These are phyloP conservation scores for Saraca asoca DNA, from an alignment of 331 rosid species.

Conservation along the genomic window DNA sequence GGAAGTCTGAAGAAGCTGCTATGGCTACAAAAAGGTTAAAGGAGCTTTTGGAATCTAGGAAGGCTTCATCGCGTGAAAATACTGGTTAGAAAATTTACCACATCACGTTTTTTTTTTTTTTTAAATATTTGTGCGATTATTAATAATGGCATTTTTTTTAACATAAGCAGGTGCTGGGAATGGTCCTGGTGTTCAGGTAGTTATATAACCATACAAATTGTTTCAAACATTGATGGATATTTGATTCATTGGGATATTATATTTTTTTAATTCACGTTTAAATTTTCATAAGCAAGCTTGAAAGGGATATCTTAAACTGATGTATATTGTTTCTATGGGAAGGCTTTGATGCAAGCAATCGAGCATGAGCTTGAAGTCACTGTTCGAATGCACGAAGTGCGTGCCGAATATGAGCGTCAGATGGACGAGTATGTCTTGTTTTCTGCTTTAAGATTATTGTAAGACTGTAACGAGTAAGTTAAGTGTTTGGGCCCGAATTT, in stretches of 20 bases:
- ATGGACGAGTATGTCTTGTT: slow-evolving; percentile 68
- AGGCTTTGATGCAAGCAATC: slow-evolving; percentile 80
- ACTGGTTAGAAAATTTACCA: slow-evolving; percentile 45
- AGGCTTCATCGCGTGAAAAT: slow-evolving; percentile 72
- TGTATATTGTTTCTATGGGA: slow-evolving; percentile 24
- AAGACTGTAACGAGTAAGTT: background rate
- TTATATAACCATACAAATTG: background rate
- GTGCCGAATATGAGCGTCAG: slow-evolving; percentile 84
- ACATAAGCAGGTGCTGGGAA: slow-evolving; percentile 53
- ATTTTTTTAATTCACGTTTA: background rate
- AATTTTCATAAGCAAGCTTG: slow-evolving; percentile 22
- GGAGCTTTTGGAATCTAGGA: slow-evolving; percentile 90
- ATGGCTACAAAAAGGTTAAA: slow-evolving; percentile 87
- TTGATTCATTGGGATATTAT: slow-evolving; percentile 19
- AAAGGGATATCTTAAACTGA: slow-evolving; percentile 11
- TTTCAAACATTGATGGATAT: slow-evolving; percentile 16
- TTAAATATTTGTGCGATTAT: background rate
- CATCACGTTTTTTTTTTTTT: slow-evolving; percentile 9
- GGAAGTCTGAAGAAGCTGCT: slow-evolving; percentile 93
- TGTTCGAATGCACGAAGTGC: slow-evolving; percentile 87
- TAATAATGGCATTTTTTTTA: slow-evolving; percentile 17
- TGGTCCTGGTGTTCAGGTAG: slow-evolving; percentile 86
- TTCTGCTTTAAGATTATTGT: slow-evolving; percentile 4
- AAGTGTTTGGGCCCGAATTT: background rate
- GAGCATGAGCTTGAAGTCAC: slow-evolving; percentile 92